Conservation (phyloP, 345 rosid species). For the Eucalyptus victrix region DNA sequence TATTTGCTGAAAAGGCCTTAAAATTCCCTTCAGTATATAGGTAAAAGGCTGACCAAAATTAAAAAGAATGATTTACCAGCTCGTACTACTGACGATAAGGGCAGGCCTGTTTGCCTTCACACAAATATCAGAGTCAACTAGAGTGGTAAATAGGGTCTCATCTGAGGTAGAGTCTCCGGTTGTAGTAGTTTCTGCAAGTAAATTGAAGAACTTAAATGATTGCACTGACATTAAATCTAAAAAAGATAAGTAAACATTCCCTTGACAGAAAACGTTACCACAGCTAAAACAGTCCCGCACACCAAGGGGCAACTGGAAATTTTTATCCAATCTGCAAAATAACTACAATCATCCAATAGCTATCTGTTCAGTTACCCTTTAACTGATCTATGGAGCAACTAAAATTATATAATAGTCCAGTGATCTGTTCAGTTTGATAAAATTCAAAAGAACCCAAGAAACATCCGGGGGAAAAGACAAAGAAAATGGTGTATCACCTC, state of each 20-base stretch:
- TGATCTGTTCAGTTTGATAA: neutral
- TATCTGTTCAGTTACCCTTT: neutral
- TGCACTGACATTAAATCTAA: neutral
- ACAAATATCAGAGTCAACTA: conserved; percentile 14
- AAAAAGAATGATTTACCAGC: conserved; percentile 46
- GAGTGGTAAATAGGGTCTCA: conserved; percentile 59
- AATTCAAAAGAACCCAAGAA: neutral
- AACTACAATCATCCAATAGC: conserved; percentile 31
- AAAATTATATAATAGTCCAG: neutral
- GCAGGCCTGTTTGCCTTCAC: conserved; percentile 77
- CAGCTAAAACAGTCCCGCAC: conserved; percentile 44
- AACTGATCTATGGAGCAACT: neutral
- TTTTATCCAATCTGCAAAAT: conserved; percentile 66
- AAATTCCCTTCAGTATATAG: neutral
- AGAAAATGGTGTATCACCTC: conserved; percentile 35
- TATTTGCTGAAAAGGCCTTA: neutral
- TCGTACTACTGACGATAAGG: conserved; percentile 94
- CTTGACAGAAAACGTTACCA: conserved; percentile 27
- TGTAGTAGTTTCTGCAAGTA: conserved; percentile 4
- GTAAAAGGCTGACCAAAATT: neutral
- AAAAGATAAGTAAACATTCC: neutral
- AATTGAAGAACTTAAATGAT: neutral
- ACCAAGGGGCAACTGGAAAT: conserved; percentile 37
- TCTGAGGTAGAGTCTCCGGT: conserved; percentile 9
- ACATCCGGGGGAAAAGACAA: neutral